Base-by-base conservation (phyloP, 805 yeast species). In the Saturnispora kantuleensis region DNA sequence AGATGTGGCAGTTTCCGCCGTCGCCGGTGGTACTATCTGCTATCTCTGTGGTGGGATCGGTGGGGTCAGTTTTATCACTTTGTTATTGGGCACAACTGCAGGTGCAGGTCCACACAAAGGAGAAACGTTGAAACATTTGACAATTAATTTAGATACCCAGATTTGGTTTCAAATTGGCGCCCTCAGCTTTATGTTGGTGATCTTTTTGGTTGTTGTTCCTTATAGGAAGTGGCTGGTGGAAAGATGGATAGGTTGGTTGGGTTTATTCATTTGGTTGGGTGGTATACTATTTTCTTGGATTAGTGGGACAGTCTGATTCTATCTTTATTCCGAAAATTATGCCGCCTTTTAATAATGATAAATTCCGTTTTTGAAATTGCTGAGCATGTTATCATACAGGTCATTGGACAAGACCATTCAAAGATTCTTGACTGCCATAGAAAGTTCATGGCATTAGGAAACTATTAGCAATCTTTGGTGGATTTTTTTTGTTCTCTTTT, bases 1-100 rank as follows among this genome's bases (percentile, higher is more conserved):
- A 7, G 52, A 68, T 8, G 68, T 68, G 10, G 79, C 79, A 0
- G 56, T 75, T 8, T 71, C 70, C 50, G 69, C 80, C 1, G 74
- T 79, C 50, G 63, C 74, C 46, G 80, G 81, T 1, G 70, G 80
- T 1, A 78, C 79, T 0, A 56, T 75, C 11, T 52, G 75, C 11
- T 63, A 71, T 36, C 67, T 72, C 8, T 56, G 74, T 47, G 55
- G 74, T 15, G 81, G 80, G 1, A 62, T 75, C 16, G 81, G 81
- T 0, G 52, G 68, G 11, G 73, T 73, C 53, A 70, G 76, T 2
- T 49, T 64, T 33, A 52, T 67, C 5, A 55, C 64, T 7, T 42
- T 47, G n/a, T 15, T 50, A 10, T 26, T 45, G 10, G 33, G 38
- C 4, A 42, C 45, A 13, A 17, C 17, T 12, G 45, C 39, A 13